These are phyloP conservation scores for Schizosaccharomyces japonicus DNA, from an alignment of 805 yeast genomes.

Conservation along the genomic window DNA sequence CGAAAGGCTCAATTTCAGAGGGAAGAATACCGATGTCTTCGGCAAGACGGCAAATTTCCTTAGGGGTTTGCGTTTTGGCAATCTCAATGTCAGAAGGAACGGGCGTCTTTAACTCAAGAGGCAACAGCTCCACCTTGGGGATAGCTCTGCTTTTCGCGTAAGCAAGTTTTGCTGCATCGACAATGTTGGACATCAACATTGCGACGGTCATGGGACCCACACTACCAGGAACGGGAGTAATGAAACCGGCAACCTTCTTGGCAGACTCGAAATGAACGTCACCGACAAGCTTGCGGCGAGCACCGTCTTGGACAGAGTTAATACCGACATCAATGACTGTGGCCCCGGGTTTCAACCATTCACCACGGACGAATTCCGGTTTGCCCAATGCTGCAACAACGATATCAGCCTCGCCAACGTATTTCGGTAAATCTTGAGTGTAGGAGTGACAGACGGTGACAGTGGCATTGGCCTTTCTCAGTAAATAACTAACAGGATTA, in stretches of 20 bases:
- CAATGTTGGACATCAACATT: constrained; percentile 68
- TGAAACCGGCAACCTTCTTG: constrained; percentile 32
- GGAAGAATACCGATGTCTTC: constrained; percentile 57
- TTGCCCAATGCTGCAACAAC: constrained; percentile 90
- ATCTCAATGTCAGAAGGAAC: constrained; percentile 84
- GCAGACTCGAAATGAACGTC: constrained; percentile 72
- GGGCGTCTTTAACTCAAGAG: constrained; percentile 31
- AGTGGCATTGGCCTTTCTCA: constrained; percentile 55
- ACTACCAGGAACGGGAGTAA: constrained; percentile 97
- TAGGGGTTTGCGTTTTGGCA: constrained; percentile 72
- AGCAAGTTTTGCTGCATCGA: constrained; percentile 49
- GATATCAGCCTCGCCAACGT: constrained; percentile 52
- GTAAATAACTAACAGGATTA: constrained; percentile 66
- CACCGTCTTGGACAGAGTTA: constrained; percentile 50
- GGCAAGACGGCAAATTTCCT: constrained; percentile 52
- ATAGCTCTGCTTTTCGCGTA: constrained; percentile 23
- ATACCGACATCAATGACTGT: constrained; percentile 88
- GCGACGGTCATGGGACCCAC: constrained; percentile 99
- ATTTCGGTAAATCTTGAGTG: constrained; percentile 34
- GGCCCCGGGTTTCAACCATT: constrained; percentile 65
- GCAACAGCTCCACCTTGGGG: constrained; percentile 26
- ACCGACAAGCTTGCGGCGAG: constrained; percentile 59
- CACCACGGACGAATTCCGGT: constrained; percentile 65
- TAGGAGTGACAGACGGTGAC: constrained; percentile 71
- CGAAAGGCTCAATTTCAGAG: constrained; percentile 66